phyloP scores from a whole-genome alignment of 228 moss, liverwort and hornwort species.

The Sphagnum fallax region DNA sequence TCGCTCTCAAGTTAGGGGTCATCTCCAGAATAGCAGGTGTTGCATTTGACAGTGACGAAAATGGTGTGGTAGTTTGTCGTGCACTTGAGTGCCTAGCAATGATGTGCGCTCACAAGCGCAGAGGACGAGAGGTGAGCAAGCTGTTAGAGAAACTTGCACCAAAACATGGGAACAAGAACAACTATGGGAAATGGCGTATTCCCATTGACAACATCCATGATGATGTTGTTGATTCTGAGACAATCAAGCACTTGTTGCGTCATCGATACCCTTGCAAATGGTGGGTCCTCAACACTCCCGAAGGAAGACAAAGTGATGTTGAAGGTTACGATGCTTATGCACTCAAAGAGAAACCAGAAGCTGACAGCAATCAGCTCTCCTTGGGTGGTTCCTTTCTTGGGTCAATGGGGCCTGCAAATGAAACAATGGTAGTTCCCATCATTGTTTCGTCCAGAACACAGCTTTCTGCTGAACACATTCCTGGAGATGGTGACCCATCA shows the following conservation, averaged over 20 bases:
- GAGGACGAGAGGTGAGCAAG: slow-evolving; percentile 65
- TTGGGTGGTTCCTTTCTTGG: slow-evolving; percentile 80
- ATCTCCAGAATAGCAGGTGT: slow-evolving; percentile 83
- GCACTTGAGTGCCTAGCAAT: slow-evolving; percentile 87
- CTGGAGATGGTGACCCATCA: too few species aligned
- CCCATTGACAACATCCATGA: slow-evolving; percentile 70
- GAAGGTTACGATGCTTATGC: slow-evolving; percentile 60
- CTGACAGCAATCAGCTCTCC: slow-evolving; percentile 55
- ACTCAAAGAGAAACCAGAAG: slow-evolving; percentile 91
- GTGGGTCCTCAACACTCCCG: slow-evolving; percentile 88
- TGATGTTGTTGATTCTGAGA: slow-evolving; percentile 86
- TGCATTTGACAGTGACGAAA: slow-evolving; percentile 76
- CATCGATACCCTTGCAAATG: slow-evolving; percentile 85
- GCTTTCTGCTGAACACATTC: slow-evolving; percentile 1
- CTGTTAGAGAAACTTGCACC: slow-evolving; percentile 81
- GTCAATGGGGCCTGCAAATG: slow-evolving; percentile 76
- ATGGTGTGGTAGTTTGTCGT: slow-evolving; percentile 76
- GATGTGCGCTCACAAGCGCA: slow-evolving; percentile 97
- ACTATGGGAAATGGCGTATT: slow-evolving; percentile 87
- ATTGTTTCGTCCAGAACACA: slow-evolving; percentile 30
- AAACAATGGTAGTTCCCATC: slow-evolving; percentile 63
- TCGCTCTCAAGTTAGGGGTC: slow-evolving; percentile 69
- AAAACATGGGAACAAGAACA: slow-evolving; percentile 54
- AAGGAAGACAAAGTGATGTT: slow-evolving; percentile 37
- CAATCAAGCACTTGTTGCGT: slow-evolving; percentile 78